Conservation (phyloP, 2,329 filamentous ascomycete species). For the Penicillium sp. region DNA sequence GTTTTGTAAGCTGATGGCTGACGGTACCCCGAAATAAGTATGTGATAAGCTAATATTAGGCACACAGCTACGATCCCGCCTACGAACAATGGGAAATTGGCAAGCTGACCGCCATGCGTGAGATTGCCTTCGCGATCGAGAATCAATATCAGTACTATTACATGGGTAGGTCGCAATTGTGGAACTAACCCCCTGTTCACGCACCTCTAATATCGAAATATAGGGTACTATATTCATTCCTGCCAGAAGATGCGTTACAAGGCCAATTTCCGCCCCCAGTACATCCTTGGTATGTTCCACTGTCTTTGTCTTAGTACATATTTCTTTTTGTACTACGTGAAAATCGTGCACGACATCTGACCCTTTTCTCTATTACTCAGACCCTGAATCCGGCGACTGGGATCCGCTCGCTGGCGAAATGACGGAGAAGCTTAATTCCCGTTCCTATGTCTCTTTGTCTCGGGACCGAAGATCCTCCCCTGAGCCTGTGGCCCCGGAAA, state of each 20-base stretch:
- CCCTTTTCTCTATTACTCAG: conserved; percentile 24
- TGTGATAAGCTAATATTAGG: not conserved
- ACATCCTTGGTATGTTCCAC: conserved; percentile 44
- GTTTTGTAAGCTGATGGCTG: conserved; percentile 41
- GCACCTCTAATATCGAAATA: not conserved
- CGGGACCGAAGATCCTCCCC: conserved; percentile 31
- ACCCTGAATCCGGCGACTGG: conserved; percentile 48
- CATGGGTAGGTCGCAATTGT: conserved; percentile 51
- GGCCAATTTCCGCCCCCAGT: conserved; percentile 46
- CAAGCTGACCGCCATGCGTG: conserved; percentile 61
- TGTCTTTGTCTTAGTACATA: not conserved
- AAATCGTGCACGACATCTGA: conserved; percentile 3
- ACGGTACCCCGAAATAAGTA: not conserved
- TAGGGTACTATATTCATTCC: conserved; percentile 62
- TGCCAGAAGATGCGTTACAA: conserved; percentile 55
- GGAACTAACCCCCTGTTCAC: not conserved
- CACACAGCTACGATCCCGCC: conserved; percentile 56
- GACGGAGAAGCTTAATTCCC: conserved; percentile 41
- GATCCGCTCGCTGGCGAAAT: conserved; percentile 45
- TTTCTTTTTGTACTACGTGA: not conserved
- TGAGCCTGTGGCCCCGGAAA: conserved; percentile 2
- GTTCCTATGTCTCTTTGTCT: conserved; percentile 47
- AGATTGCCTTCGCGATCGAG: conserved; percentile 57
- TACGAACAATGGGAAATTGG: conserved; percentile 62
- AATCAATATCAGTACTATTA: conserved; percentile 60